These are phyloP conservation scores for Graphiopsis chlorocephala DNA, from an alignment of 2,329 filamentous ascomycete species.

Conservation along the genomic window DNA sequence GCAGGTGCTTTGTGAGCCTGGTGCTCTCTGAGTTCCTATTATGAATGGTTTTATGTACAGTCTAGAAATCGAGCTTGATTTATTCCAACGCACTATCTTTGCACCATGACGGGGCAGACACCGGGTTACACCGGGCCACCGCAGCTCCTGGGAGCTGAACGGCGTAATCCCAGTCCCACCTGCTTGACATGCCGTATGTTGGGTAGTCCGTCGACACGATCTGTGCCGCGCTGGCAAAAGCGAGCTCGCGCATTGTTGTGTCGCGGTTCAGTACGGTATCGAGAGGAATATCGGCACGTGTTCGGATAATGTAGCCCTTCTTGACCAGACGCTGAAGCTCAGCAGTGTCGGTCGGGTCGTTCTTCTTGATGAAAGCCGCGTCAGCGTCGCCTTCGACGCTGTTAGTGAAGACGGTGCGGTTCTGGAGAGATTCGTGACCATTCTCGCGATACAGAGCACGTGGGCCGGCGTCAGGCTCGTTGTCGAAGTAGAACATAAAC, in stretches of 20 bases:
- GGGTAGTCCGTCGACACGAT: constrained; percentile 52
- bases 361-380: constrained; percentile 52
- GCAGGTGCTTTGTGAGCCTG: neutral
- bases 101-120: constrained; percentile 37
- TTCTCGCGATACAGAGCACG: constrained; percentile 38
- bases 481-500: constrained; percentile 53
- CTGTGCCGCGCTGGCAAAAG: constrained; percentile 49
- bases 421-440: constrained; percentile 40
- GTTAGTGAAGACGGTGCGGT: constrained; percentile 51
- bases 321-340: constrained; percentile 46
- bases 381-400: constrained; percentile 45
- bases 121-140: constrained; percentile 39
- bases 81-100: constrained; percentile 30
- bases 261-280: constrained; percentile 43
- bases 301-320: constrained; percentile 51
- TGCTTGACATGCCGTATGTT: constrained; percentile 45
- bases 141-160: constrained; percentile 32
- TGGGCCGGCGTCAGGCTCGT: constrained; percentile 40
- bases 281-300: constrained; percentile 47
- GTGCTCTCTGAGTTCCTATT: neutral
- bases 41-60: neutral
- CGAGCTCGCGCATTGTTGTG: constrained; percentile 43
- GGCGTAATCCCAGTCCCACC: constrained; percentile 50
- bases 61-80: neutral
- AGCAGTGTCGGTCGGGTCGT: constrained; percentile 41